A percentile compares a stretch with the other conserved stretches of the same genome.
Evolutionary conservation across 257 asterid genomes (phyloP).

Genomic region (Fraxinus excelsior): DNA sequence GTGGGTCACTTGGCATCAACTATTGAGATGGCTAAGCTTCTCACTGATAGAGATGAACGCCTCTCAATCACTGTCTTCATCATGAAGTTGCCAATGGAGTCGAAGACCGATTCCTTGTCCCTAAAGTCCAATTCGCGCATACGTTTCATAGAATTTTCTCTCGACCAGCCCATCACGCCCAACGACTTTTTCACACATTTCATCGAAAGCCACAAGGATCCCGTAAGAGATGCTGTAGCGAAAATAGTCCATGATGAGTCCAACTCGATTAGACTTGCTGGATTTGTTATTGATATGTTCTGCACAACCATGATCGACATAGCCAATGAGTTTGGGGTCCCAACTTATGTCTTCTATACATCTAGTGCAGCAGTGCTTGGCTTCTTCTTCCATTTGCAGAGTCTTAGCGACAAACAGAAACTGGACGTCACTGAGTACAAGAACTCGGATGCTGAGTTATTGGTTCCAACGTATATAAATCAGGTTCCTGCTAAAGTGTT

Average conservation of each 20-base stretch:
- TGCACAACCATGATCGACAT: conserved; percentile 51
- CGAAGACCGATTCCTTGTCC: conserved; percentile 21
- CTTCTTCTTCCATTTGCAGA: conserved; percentile 36
- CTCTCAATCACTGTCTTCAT: conserved; percentile 49
- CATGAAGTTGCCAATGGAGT: conserved; percentile 36
- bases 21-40: conserved; percentile 58
- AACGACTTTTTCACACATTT: not conserved
- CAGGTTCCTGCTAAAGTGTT: conserved; percentile 34
- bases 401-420: conserved; percentile 20
- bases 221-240: conserved; percentile 32
- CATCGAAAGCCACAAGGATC: conserved; percentile 29
- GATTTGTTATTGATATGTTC: conserved; percentile 44
- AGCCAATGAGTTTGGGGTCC: conserved; percentile 45
- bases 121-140: conserved; percentile 22
- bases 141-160: conserved; percentile 30
- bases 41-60: conserved; percentile 39
- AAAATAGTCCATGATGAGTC: conserved; percentile 8
- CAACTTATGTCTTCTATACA: conserved; percentile 43
- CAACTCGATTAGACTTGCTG: conserved; percentile 18
- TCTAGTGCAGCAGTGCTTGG: conserved; percentile 46
- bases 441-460: not conserved
- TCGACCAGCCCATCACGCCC: not conserved
- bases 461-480: conserved; percentile 19
- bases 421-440: not conserved
- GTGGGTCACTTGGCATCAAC: conserved; percentile 60